Evolutionary conservation across 75 land plant species (phyloP), one percentile per base, ranked within the genome.

Genomic region (Azolla pinnata): DNA sequence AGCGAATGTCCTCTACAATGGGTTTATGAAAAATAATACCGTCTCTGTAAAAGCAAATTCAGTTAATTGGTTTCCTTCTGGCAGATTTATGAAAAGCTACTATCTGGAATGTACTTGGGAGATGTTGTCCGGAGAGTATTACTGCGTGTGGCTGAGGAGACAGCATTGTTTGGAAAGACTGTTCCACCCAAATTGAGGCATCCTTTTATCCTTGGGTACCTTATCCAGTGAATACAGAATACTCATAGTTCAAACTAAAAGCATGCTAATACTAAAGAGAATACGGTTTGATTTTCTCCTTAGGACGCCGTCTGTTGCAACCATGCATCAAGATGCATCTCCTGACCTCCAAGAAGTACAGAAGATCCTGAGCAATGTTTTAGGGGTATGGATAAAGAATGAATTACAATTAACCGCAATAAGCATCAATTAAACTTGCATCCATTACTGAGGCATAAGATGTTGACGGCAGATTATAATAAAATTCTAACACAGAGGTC

Each of bases 51-150:
- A n/a, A n/a, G n/a, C n/a, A n/a, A n/a, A n/a, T n/a, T n/a, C n/a
- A n/a, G n/a, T n/a, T n/a, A n/a, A n/a, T n/a, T n/a, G n/a, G n/a
- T n/a, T n/a, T n/a, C n/a, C n/a, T n/a, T n/a, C n/a, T n/a, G n/a
- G n/a, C 64, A 86, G 90, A 78, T 73, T 17, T 83, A 69, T 77
- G 87, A 86, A 57, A 86, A 86, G 76, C 52, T 86, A 57, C 59
- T 80, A 0, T 85, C 88, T 25, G 90, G 90, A 33, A 77, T 83
- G 81, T 86, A 86, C 33, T 44, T 86, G 74, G 90, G 90, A 47
- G 90, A 86, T 21, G 67, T 86, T 34, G 75, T 83, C 20, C 66
- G 90, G 10, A 70, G 83, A 67, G 74, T 86, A 26, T 28, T 86
- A 42, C 54, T 67, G 38, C 80, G 61, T 44, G 53, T 86, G 50